Evolutionary conservation across 2,329 filamentous ascomycete species (phyloP).

Genomic region (Clonostachys sp.): DNA sequence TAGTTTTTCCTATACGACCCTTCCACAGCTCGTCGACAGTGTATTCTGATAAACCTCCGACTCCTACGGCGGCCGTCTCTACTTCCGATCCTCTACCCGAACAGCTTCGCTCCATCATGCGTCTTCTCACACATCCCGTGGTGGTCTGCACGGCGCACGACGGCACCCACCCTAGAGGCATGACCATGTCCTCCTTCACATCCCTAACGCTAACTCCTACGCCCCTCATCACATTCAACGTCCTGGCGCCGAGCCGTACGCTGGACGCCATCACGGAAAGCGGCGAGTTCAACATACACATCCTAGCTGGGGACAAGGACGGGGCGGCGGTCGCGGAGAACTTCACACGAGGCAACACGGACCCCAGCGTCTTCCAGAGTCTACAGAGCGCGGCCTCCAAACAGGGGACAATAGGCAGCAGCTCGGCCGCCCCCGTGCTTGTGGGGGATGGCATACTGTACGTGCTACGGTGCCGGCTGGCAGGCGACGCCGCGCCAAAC

Average conservation of each 20-base stretch:
- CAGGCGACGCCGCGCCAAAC: slow-evolving; percentile 27
- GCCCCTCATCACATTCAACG: slow-evolving; percentile 52
- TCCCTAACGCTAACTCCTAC: slow-evolving; percentile 46
- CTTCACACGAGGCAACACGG: slow-evolving; percentile 44
- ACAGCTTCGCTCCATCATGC: slow-evolving; percentile 47
- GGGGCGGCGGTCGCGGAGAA: slow-evolving; percentile 47
- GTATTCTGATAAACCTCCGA: too few species aligned
- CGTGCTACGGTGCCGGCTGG: slow-evolving; percentile 35
- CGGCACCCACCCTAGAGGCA: slow-evolving; percentile 30
- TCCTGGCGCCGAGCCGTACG: slow-evolving; percentile 50
- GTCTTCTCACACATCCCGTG: slow-evolving; percentile 47
- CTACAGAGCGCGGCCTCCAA: slow-evolving; percentile 10
- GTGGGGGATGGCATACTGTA: slow-evolving; percentile 47
- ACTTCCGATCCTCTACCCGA: slow-evolving; percentile 29
- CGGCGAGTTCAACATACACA: slow-evolving; percentile 48
- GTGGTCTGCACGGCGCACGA: slow-evolving; percentile 42
- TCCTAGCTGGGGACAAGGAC: slow-evolving; percentile 39
- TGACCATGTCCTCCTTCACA: slow-evolving; percentile 58
- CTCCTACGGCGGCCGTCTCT: slow-evolving; percentile 2
- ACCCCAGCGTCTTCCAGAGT: slow-evolving; percentile 28
- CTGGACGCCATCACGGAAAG: slow-evolving; percentile 38
- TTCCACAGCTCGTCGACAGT: too few species aligned
- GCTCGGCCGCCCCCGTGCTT: slow-evolving; percentile 34
- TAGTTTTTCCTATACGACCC: too few species aligned
- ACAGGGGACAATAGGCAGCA: neutral